A percentile compares a stretch with the other conserved stretches of the same genome.
These are phyloP conservation scores for Leucaena leucocephala DNA, from an alignment of 306 rosid genomes.

Conservation along the genomic window DNA sequence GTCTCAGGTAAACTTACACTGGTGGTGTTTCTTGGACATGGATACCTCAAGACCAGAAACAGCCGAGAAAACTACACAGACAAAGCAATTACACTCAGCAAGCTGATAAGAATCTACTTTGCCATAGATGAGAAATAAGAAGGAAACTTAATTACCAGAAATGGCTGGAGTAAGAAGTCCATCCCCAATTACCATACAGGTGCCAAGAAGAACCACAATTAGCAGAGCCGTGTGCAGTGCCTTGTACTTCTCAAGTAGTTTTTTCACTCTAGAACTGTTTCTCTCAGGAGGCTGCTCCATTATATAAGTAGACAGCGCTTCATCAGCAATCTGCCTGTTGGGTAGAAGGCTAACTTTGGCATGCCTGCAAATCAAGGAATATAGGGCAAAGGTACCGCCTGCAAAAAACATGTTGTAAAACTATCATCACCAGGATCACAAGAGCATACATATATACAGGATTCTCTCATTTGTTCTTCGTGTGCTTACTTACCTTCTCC, in stretches of 20 bases:
- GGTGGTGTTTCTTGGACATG: conserved; percentile 88
- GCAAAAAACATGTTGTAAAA: conserved; percentile 40
- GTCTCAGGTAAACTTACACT: conserved; percentile 61
- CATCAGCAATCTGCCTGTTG: conserved; percentile 82
- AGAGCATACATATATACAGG: background rate
- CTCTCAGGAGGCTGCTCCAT: conserved; percentile 76
- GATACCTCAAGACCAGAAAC: conserved; percentile 93
- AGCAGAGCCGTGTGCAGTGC: conserved; percentile 80
- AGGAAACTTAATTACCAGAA: conserved; percentile 63
- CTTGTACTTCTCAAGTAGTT: conserved; percentile 79
- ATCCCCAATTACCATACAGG: conserved; percentile 99
- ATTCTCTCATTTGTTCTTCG: conserved; percentile 12
- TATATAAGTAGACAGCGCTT: conserved; percentile 84
- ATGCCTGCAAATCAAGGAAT: conserved; percentile 94
- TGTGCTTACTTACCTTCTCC: conserved; percentile 75
- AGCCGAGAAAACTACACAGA: conserved; percentile 83
- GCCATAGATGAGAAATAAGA: conserved; percentile 5
- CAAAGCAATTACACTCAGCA: conserved; percentile 18
- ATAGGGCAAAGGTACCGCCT: conserved; percentile 99
- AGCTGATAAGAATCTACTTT: conserved; percentile 26
- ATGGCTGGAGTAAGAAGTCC: conserved; percentile 97
- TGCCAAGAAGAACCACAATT: conserved; percentile 94
- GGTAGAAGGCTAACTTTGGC: conserved; percentile 90
- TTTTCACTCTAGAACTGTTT: conserved; percentile 63
- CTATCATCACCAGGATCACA: conserved; percentile 18